Evolutionary conservation across 495 filamentous ascomycete species (phyloP).

Genomic region (Pseudomonodictys pantanalensis): DNA sequence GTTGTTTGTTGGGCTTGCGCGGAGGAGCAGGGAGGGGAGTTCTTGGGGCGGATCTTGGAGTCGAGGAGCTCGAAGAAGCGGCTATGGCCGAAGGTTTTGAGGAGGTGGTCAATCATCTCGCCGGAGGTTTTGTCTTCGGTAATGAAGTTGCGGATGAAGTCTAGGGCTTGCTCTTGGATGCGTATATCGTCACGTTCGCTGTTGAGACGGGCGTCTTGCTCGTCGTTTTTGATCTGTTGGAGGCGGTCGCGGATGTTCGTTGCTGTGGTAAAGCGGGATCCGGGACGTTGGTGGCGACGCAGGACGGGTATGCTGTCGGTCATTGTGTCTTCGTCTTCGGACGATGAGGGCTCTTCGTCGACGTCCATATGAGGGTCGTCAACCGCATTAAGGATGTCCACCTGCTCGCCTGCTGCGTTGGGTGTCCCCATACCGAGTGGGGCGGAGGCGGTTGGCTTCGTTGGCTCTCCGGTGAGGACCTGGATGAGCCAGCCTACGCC

Average conservation of each 20-base stretch:
- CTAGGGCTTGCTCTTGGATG: constrained; percentile 86
- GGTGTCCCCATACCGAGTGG: constrained; percentile 57
- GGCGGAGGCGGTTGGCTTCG: constrained; percentile 6
- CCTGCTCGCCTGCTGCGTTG: constrained; percentile 64
- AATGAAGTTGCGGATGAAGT: constrained; percentile 86
- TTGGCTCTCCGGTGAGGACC: constrained; percentile 28
- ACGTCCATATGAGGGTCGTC: constrained; percentile 44
- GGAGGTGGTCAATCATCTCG: constrained; percentile 83
- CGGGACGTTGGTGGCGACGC: constrained; percentile 43
- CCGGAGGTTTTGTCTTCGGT: constrained; percentile 57
- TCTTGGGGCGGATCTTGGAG: constrained; percentile 57
- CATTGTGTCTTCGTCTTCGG: constrained; percentile 52
- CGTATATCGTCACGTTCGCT: constrained; percentile 73
- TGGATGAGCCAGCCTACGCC: constrained; percentile 71
- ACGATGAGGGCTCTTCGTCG: constrained; percentile 35
- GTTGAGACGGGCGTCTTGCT: constrained; percentile 55
- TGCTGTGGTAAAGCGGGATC: constrained; percentile 29
- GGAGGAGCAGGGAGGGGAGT: background rate
- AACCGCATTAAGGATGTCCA: constrained; percentile 62
- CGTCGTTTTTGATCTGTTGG: constrained; percentile 52
- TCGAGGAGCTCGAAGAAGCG: constrained; percentile 72
- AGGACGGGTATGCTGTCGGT: constrained; percentile 50
- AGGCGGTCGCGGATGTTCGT: constrained; percentile 42
- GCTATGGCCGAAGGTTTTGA: constrained; percentile 69
- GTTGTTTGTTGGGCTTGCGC: background rate